Evolutionary conservation across 2,329 filamentous ascomycete species (phyloP), one percentile per base, ranked within the genome.

Genomic region (Daldinia sp.): DNA sequence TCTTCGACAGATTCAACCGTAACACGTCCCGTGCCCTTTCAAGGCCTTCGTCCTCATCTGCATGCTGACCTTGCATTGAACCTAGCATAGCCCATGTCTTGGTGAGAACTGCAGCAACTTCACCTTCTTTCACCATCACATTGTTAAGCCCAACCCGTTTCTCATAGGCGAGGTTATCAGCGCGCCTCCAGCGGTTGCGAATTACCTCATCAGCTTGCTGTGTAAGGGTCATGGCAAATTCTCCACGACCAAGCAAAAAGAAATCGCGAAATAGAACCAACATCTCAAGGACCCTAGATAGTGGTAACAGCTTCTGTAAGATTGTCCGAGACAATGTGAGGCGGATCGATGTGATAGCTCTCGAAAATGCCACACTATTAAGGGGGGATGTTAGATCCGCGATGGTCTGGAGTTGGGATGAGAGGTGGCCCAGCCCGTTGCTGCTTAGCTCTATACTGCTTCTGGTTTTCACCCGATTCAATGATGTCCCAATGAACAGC

Each of bases 221-320:
- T 0, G 97, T 93, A 28, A 99, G 81, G 0, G 92, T 91, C 80
- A 96, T 90, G 20, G 94, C 93, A 78, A 99, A 99, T 78, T 98
- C 96, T 59, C 95, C 95, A 37, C 93, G 88, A 0, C 92, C 91
- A 0, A 99, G 85, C 2, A 99, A 86, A 73, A 98, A 93, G 80
- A 97, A 98, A 63, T 96, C 90, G 54, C 94, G 88, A 0, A 98
- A 84, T 7, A 98, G 84, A 30, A 89, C 88, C 13, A 98, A 83
- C 56, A 92, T 89, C 71, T 96, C 91, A 5, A 93, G 82, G 3
- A 97, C 93, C 74, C 89, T 92, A 10, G 88, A 85, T 5, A 94
- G 82, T 0, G 96, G 96, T 3, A 99, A 81, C 0, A 98, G 84
- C 74, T 92, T 91, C 59, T 95, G 93, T 2, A 98, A 83, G 0